Base-by-base conservation (phyloP, 352 stramenopile species). In the Pythium aphanidermatum region DNA sequence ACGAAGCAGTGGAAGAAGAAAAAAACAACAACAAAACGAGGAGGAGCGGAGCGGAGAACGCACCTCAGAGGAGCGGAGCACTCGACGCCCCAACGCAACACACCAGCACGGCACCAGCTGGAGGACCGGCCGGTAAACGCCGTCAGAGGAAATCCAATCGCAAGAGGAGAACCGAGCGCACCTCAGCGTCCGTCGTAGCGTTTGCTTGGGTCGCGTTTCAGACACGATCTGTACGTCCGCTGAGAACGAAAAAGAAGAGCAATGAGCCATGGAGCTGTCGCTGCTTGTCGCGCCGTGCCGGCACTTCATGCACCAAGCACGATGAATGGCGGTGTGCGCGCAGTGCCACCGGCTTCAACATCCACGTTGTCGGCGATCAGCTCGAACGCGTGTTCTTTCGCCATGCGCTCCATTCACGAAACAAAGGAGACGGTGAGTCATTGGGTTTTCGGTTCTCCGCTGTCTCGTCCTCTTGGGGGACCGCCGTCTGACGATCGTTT, bases 371-470 rank as follows among this genome's bases (percentile, higher is more conserved):
- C 49, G 32, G 58, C 71, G n/a, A 44, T 75, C 11, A 46, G 60
- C 10, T 47, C 61, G 14, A 62, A 70, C 21, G 72, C 73, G 23
- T 86, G 52, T 39, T 87, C 72, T 27, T 68, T 86, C 40, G 68
- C 74, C 13, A 30, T 86, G 58, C 68, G 58, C 19, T 85, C 77
- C 6, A 46, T 86, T 12, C 59, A 71, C 37, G 78, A 90, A 24
- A 87, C 74, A 6, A 87, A 87, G 56, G 73, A 86, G 45, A 86
- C 64, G 34, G 78, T 90, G 49, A 25, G 45, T 43, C 8, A 23
- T 5, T 29, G 36, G 5, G 14, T 12, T 26, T 30, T 29, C 29
- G 31, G 13, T 36, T 36, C 32, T 39, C 13, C 27, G 38, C 23
- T 26, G 16, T 27, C 19, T 27, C 11, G 28, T 10, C 20, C 10